Percentiles rank a stretch among this genome's conserved stretches.
These are phyloP conservation scores for Starmerella vaccinii DNA, from an alignment of 805 yeast genomes.

Conservation along the genomic window DNA sequence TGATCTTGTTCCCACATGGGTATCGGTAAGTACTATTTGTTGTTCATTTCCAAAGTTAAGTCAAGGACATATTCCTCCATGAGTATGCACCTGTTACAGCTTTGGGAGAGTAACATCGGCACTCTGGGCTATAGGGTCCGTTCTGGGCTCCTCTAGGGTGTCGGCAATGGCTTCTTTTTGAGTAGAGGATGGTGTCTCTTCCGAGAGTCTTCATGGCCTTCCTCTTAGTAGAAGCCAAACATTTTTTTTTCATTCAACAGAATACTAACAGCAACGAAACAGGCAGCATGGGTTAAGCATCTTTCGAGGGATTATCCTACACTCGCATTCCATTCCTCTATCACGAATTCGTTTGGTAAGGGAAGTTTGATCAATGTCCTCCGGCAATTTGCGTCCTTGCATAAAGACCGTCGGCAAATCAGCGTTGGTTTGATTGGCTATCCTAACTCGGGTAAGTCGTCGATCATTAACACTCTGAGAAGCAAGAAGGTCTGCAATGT, in stretches of 20 bases:
- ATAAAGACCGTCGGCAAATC: constrained; percentile 86
- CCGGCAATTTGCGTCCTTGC: constrained; percentile 85
- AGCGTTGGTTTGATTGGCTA: constrained; percentile 97
- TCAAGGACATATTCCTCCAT: constrained; percentile 37
- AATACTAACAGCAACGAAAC: constrained; percentile 31
- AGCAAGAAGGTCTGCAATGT: constrained; percentile 92
- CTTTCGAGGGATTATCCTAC: constrained; percentile 88
- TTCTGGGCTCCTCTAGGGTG: constrained; percentile 36
- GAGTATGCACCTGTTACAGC: constrained; percentile 86
- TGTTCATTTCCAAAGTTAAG: constrained; percentile 55
- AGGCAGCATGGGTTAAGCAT: constrained; percentile 99
- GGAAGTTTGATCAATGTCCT: constrained; percentile 88
- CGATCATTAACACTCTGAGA: constrained; percentile 86
- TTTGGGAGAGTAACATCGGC: constrained; percentile 71
- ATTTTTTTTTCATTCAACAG: constrained; percentile 28
- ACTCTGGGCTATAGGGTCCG: constrained; percentile 45
- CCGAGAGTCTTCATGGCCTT: constrained; percentile 30
- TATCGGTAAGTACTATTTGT: constrained; percentile 70
- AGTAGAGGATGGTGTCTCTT: constrained; percentile 55
- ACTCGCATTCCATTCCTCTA: constrained; percentile 94
- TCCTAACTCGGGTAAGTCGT: constrained; percentile 97
- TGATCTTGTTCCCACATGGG: constrained; percentile 98
- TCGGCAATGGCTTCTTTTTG: constrained; percentile 50
- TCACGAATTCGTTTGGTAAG: constrained; percentile 94
- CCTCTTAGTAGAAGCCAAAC: constrained; percentile 88